A percentile compares a stretch with the other conserved stretches of the same genome.
phyloP scores from a whole-genome alignment of 176 grass and related monocot genomes.

The Cymbopogon citratus region DNA sequence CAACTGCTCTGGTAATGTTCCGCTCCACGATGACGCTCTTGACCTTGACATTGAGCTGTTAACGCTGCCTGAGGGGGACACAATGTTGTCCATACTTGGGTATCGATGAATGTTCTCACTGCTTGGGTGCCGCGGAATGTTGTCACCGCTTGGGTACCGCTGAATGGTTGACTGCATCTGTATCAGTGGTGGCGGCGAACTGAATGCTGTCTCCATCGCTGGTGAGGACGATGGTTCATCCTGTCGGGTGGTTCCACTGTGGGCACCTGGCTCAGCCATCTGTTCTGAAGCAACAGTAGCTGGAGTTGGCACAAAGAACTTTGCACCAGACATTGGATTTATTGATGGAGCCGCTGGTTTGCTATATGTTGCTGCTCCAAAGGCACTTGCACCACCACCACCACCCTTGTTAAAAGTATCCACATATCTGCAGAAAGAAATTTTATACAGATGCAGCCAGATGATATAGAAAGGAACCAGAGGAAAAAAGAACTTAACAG shows the following conservation, averaged over 20 bases:
- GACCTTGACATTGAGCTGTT: conserved; percentile 35
- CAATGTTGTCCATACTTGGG: conserved; percentile 61
- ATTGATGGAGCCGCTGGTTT: conserved; percentile 49
- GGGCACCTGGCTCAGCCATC: conserved; percentile 1
- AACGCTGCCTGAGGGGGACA: conserved; percentile 26
- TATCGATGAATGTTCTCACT: conserved; percentile 55
- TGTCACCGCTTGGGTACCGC: conserved; percentile 40
- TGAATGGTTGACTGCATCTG: conserved; percentile 38
- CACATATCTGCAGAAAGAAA: conserved; percentile 51
- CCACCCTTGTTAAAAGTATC: conserved; percentile 94
- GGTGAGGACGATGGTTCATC: conserved; percentile 8
- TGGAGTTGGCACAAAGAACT: conserved; percentile 64
- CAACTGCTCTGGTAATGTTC: conserved; percentile 43
- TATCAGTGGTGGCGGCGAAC: conserved; percentile 30
- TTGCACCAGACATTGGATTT: conserved; percentile 42
- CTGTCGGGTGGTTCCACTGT: conserved; percentile 1
- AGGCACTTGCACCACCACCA: conserved; percentile 29
- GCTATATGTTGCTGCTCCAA: conserved; percentile 35
- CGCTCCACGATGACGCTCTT: conserved; percentile 76
- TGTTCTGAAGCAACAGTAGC: conserved; percentile 24
- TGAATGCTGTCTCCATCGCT: conserved; percentile 18
- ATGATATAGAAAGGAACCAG: neutral
- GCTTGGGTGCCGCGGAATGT: too few species aligned
- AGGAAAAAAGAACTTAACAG: neutral
- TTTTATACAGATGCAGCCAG: neutral